Evolutionary conservation across 225 moss, liverwort and hornwort species (phyloP), one percentile per base, ranked within the genome.

Genomic region (Sphagnum contortum): DNA sequence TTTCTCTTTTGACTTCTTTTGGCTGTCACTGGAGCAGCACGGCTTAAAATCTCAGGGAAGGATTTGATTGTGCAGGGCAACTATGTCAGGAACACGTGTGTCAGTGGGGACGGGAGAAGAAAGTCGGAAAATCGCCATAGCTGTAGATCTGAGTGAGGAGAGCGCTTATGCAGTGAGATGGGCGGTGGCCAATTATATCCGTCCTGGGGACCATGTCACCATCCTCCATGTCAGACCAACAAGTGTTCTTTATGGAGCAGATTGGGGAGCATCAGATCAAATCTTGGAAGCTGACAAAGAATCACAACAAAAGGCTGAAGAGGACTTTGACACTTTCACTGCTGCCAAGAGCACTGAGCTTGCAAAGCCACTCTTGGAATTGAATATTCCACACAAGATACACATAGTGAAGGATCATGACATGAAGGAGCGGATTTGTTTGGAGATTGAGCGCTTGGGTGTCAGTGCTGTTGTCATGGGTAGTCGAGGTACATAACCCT

Each of bases 371-470:
- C 70, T 85, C n/a, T 85, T 57, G 6, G 85, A 85, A 62, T 81
- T 81, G 49, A 81, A 81, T 61, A 63, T 76, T 7, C 81, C 85
- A 48, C 78, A 75, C 78, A 85, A 81, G 76, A 85, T 81, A 63
- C 85, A 85, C 72, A 85, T 85, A 62, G 85, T 85, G 4, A 85
- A 85, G 74, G 85, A 85, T 62, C 85, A 85, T 70, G 85, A 85
- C 73, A 81, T 85, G 85, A 85, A 85, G 74, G 85, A 85, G 65
- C 75, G 85, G 14, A 76, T 85, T 48, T 85, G 85, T 73, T 69
- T 85, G 81, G 85, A 85, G 76, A 67, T 81, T 49, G 85, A 85
- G 76, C 85, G 85, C 53, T 75, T 85, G 45, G 85, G 81, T 49
- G 81, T 74, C 62, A 81, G 78, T 76, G 85, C 81, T 57, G 81